Percentiles rank a stretch among this genome's conserved stretches.
phyloP scores from a whole-genome alignment of 768 basidiomycete genomes.

The Cubamyces lactineus region DNA sequence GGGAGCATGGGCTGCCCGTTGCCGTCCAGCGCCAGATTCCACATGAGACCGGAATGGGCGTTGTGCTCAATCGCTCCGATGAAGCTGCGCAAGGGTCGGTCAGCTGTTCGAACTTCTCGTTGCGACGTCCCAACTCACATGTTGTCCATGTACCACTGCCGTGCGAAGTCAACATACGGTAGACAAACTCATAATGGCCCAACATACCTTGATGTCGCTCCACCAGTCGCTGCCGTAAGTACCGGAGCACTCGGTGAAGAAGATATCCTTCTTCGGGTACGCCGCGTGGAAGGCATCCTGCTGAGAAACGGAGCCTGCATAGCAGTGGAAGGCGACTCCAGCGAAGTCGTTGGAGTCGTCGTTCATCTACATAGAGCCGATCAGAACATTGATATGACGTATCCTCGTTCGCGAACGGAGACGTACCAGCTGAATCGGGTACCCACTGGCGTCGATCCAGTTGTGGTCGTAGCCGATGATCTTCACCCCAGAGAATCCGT shows the following conservation, averaged over 20 bases:
- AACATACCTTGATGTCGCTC: slow-evolving; percentile 70
- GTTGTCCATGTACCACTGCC: slow-evolving; percentile 71
- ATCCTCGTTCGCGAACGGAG: not conserved
- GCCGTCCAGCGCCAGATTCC: slow-evolving; percentile 72
- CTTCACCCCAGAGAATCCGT: slow-evolving; percentile 60
- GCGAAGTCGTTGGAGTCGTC: slow-evolving; percentile 56
- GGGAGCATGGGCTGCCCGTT: slow-evolving; percentile 67
- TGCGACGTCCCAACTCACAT: slow-evolving; percentile 43
- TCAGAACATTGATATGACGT: not conserved
- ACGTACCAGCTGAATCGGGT: slow-evolving; percentile 59
- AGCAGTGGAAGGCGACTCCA: slow-evolving; percentile 77
- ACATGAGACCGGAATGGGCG: slow-evolving; percentile 61
- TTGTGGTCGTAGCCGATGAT: slow-evolving; percentile 77
- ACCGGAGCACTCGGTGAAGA: slow-evolving; percentile 67
- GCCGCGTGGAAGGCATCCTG: slow-evolving; percentile 60
- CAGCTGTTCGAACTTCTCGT: slow-evolving; percentile 31
- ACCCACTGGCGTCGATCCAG: slow-evolving; percentile 66
- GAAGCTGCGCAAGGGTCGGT: slow-evolving; percentile 34
- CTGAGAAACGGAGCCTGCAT: slow-evolving; percentile 54
- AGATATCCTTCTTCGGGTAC: slow-evolving; percentile 61
- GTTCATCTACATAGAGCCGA: slow-evolving; percentile 47
- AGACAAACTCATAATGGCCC: not conserved
- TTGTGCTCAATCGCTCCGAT: slow-evolving; percentile 48
- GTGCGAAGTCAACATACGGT: not conserved
- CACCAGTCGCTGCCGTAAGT: slow-evolving; percentile 75